A percentile compares a stretch with the other conserved stretches of the same genome.
Evolutionary conservation across 2,329 filamentous ascomycete species (phyloP).

Genomic region (Onygenales sp.): DNA sequence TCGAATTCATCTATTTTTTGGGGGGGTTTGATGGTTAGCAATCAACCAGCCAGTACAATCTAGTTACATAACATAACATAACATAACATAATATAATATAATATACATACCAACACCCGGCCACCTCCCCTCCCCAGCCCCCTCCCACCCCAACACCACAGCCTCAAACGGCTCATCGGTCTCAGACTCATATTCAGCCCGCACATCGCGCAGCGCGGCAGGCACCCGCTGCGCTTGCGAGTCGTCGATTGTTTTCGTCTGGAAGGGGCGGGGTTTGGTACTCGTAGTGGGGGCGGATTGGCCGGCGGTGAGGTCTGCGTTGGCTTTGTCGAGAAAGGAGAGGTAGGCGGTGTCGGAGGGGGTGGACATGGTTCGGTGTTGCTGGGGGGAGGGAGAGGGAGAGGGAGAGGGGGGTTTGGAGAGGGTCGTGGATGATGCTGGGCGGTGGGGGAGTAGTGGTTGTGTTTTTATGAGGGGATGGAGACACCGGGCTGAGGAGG

Average conservation of each 20-base stretch:
- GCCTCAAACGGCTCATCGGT: constrained; percentile 78
- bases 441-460: background rate
- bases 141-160: constrained; percentile 55
- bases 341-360: constrained; percentile 69
- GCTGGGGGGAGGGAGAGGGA: background rate
- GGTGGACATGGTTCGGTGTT: constrained; percentile 23
- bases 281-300: constrained; percentile 10
- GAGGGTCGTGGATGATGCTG: constrained; percentile 1
- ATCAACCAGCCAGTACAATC: background rate
- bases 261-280: background rate
- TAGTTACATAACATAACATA: too few relatives aligned
- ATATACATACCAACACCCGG: constrained; percentile 22
- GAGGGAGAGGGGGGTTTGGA: background rate
- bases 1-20: constrained; percentile 55
- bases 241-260: constrained; percentile 31
- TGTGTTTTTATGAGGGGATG: background rate
- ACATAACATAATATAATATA: too few relatives aligned
- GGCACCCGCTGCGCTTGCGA: constrained; percentile 50
- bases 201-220: constrained; percentile 43
- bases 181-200: constrained; percentile 67
- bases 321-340: constrained; percentile 79
- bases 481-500: background rate
- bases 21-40: background rate
- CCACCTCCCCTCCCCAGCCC: constrained; percentile 23
- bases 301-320: constrained; percentile 49